Conservation (phyloP, 768 basidiomycete genomes). For the Boletus vinaceobasis region DNA sequence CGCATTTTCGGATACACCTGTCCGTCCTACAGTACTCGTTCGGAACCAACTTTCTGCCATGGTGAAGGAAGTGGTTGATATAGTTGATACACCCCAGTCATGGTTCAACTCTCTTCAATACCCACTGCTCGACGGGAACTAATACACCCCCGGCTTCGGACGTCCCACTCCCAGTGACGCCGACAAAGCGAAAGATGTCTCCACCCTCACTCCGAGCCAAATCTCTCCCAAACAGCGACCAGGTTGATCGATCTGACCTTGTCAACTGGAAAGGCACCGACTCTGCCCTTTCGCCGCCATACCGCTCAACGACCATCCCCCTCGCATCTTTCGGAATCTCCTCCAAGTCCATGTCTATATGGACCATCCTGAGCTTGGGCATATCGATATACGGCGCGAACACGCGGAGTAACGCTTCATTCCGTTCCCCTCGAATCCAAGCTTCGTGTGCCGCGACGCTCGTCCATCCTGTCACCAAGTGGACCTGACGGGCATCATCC, state of each 20-base stretch:
- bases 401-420: slow-evolving; percentile 35
- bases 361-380: slow-evolving; percentile 31
- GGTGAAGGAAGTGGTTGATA: too few species aligned
- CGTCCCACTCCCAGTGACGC: neutral
- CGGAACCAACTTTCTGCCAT: neutral
- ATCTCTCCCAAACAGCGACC: slow-evolving; percentile 15
- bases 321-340: slow-evolving; percentile 19
- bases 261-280: neutral
- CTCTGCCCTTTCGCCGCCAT: neutral
- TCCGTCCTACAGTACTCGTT: neutral
- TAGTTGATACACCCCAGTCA: neutral
- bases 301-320: slow-evolving; percentile 9
- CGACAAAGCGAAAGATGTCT: slow-evolving; percentile 14
- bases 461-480: slow-evolving; percentile 46
- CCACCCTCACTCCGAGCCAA: neutral
- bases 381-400: slow-evolving; percentile 33
- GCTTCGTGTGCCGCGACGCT: slow-evolving; percentile 38
- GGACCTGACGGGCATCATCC: slow-evolving; percentile 23
- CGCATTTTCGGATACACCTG: neutral
- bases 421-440: slow-evolving; percentile 41
- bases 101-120: slow-evolving; percentile 6
- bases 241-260: neutral
- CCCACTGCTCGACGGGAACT: slow-evolving; percentile 2
- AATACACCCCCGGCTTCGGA: neutral
- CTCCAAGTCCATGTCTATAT: slow-evolving; percentile 39